Percentiles rank a stretch among this genome's conserved stretches.
phyloP scores from a whole-genome alignment of 495 filamentous ascomycete species.

The Halenospora varia region DNA sequence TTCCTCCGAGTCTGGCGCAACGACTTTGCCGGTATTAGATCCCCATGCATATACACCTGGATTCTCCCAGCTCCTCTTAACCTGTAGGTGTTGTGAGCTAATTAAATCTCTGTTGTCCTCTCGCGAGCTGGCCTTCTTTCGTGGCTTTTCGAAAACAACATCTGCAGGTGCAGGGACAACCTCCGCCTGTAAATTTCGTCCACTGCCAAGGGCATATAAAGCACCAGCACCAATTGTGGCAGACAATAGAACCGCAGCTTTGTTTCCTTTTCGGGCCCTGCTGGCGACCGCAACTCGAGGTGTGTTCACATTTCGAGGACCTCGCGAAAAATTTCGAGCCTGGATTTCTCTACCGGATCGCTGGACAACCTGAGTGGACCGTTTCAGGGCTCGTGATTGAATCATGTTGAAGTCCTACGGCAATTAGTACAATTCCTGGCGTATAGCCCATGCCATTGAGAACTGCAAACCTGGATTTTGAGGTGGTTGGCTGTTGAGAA shows the following conservation, averaged over 20 bases:
- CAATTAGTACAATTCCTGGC: background rate
- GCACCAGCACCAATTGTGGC: constrained; percentile 26
- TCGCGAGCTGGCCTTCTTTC: constrained; percentile 47
- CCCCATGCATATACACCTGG: constrained; percentile 95
- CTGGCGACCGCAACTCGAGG: constrained; percentile 10
- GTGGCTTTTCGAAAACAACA: constrained; percentile 56
- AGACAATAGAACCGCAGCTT: constrained; percentile 14
- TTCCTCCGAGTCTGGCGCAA: constrained; percentile 78
- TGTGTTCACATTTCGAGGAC: constrained; percentile 6
- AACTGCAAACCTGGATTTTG: background rate
- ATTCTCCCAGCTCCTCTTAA: constrained; percentile 82
- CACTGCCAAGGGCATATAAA: constrained; percentile 18
- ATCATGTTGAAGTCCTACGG: constrained; percentile 10
- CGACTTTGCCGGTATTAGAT: constrained; percentile 78
- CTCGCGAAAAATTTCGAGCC: constrained; percentile 1
- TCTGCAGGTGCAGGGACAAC: constrained; percentile 39
- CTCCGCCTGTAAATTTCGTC: constrained; percentile 41
- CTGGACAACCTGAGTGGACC: constrained; percentile 3
- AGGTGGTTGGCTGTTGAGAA: background rate
- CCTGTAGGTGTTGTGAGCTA: constrained; percentile 75
- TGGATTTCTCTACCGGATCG: constrained; percentile 4
- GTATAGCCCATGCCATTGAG: background rate
- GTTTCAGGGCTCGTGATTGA: constrained; percentile 4
- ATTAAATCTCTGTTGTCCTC: constrained; percentile 70
- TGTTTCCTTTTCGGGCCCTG: background rate